Evolutionary conservation across 768 basidiomycete genomes (phyloP).

Genomic region (Rhizopogon rudus): DNA sequence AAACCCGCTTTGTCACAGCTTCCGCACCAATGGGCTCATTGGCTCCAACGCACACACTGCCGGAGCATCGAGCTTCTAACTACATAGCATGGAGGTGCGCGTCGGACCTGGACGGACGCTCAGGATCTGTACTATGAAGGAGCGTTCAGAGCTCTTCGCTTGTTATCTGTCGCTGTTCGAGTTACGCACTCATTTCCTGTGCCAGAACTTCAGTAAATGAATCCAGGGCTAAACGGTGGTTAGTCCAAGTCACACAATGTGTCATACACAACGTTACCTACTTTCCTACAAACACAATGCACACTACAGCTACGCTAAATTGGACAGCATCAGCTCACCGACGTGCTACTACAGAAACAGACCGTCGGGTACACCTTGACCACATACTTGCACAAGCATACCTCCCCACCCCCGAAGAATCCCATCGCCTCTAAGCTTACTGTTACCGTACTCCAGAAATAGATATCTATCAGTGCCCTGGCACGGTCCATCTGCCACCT

Average conservation of each 20-base stretch:
- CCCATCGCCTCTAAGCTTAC: neutral
- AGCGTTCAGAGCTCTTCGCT: no score
- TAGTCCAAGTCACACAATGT: neutral
- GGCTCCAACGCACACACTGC: no score
- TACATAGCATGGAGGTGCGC: no score
- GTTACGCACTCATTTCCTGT: neutral
- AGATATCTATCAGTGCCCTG: slow-evolving; percentile 24
- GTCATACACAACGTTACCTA: neutral
- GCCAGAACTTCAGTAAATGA: neutral
- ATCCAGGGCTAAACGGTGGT: neutral
- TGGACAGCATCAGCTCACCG: neutral
- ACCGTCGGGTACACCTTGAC: slow-evolving; percentile 2
- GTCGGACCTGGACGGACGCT: no score
- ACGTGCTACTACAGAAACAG: slow-evolving; percentile 22
- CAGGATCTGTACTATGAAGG: no score
- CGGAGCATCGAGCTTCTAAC: no score
- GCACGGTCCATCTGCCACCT: slow-evolving; percentile 24
- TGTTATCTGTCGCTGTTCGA: no score
- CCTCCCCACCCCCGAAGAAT: slow-evolving; percentile 12
- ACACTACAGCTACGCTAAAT: neutral
- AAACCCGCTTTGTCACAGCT: no score
- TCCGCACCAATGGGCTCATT: no score
- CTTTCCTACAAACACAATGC: neutral
- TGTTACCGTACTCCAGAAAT: slow-evolving; percentile 9
- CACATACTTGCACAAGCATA: slow-evolving; percentile 28